These are phyloP conservation scores for Debaryomycetaceae sp. DNA, from an alignment of 1,139 yeast species.

Conservation along the genomic window DNA sequence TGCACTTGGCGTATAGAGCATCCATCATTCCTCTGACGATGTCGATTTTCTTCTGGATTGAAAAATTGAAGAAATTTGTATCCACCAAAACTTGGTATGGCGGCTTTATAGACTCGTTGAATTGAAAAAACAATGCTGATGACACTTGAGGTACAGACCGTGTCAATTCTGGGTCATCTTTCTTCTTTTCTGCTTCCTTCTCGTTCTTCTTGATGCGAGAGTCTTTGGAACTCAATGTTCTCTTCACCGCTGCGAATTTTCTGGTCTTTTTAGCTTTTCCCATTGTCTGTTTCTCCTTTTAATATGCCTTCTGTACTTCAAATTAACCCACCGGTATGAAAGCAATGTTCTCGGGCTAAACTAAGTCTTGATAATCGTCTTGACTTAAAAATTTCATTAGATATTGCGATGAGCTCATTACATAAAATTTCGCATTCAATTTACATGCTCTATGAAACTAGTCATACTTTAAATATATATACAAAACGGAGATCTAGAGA, in stretches of 20 bases:
- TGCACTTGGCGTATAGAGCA: constrained; percentile 87
- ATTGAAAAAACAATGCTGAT: constrained; percentile 91
- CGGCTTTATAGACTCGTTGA: constrained; percentile 89
- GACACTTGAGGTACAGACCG: constrained; percentile 91
- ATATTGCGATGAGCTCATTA: constrained; percentile 4
- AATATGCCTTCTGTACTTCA: no score
- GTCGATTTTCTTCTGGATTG: constrained; percentile 92
- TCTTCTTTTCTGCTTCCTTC: constrained; percentile 26
- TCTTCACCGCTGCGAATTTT: constrained; percentile 90
- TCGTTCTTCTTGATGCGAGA: constrained; percentile 47
- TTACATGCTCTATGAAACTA: background rate
- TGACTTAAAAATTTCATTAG: background rate
- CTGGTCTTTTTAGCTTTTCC: constrained; percentile 95
- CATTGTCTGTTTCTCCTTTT: constrained; percentile 40
- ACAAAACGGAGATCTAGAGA: background rate
- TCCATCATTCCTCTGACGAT: constrained; percentile 96
- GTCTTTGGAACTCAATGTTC: constrained; percentile 73
- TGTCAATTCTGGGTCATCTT: constrained; percentile 77
- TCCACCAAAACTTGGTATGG: constrained; percentile 95
- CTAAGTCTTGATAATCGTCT: background rate
- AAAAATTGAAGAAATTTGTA: constrained; percentile 94
- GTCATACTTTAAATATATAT: background rate
- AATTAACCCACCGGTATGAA: no score
- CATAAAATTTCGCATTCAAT: background rate
- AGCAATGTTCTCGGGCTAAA: no score